These are phyloP conservation scores for Dissophora globulifera DNA, from an alignment of 192 early-diverging fungal genomes.

Conservation along the genomic window DNA sequence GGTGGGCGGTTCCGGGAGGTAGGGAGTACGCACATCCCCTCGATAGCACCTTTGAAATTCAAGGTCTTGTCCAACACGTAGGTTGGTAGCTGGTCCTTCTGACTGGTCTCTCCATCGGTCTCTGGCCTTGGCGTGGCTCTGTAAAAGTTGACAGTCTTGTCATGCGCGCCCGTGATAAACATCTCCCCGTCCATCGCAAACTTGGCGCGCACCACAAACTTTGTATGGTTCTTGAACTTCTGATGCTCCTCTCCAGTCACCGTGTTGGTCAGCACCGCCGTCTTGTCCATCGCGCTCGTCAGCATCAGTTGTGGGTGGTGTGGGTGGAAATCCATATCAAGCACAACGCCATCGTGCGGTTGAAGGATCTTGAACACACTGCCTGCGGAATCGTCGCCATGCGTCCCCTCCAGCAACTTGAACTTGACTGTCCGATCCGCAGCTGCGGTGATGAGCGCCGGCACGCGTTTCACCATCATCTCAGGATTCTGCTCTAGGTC, in stretches of 20 bases:
- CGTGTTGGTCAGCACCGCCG: conserved; percentile 56
- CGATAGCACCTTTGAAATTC: conserved; percentile 69
- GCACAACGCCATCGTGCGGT: conserved; percentile 67
- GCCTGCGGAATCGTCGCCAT: conserved; percentile 49
- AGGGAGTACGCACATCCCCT: conserved; percentile 71
- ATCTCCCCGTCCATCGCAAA: conserved; percentile 71
- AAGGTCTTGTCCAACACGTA: conserved; percentile 57
- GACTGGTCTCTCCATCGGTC: neutral
- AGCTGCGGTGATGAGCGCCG: conserved; percentile 60
- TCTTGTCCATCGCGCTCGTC: conserved; percentile 66
- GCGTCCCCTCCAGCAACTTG: conserved; percentile 53
- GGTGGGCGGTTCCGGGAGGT: conserved; percentile 13
- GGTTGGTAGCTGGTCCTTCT: conserved; percentile 2
- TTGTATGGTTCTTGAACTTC: conserved; percentile 73
- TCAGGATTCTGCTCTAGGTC: conserved; percentile 24
- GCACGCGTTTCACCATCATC: conserved; percentile 29
- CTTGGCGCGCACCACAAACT: conserved; percentile 71
- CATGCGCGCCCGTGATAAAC: conserved; percentile 76
- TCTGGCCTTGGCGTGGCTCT: conserved; percentile 16
- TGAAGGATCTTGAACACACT: conserved; percentile 52
- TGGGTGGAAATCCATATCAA: conserved; percentile 76
- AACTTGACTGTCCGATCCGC: conserved; percentile 72
- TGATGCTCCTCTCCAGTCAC: conserved; percentile 58
- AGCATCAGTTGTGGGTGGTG: conserved; percentile 56
- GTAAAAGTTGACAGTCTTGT: conserved; percentile 75